Percentiles rank a stretch among this genome's conserved stretches.
phyloP scores from a whole-genome alignment of 1,284 basidiomycete species.

The Puccinia brachypodii region DNA sequence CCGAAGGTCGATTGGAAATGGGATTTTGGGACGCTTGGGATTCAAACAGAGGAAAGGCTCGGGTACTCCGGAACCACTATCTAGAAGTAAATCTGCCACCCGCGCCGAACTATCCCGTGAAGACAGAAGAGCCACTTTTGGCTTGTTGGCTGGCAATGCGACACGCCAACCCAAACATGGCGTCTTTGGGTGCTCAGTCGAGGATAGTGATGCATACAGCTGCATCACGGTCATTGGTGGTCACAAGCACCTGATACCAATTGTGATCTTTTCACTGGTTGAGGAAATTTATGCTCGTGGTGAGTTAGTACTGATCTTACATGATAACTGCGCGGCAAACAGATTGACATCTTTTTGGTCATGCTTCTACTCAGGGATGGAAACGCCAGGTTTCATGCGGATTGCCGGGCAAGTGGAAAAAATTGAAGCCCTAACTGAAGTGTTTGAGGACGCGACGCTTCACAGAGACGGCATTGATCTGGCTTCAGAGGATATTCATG shows the following conservation, averaged over 20 bases:
- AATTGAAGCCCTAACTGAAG: slow-evolving; percentile 54
- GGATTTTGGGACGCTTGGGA: slow-evolving; percentile 2
- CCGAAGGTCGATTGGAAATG: slow-evolving; percentile 12
- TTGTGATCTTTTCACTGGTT: slow-evolving; percentile 56
- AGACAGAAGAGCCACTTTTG: slow-evolving; percentile 11
- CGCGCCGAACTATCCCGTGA: not conserved
- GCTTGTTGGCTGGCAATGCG: not conserved
- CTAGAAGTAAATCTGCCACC: not conserved
- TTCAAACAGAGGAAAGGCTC: not conserved
- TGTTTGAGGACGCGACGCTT: slow-evolving; percentile 56
- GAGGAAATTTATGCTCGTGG: slow-evolving; percentile 59
- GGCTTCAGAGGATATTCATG: slow-evolving; percentile 63
- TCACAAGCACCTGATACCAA: slow-evolving; percentile 57
- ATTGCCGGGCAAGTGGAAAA: slow-evolving; percentile 55
- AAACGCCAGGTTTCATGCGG: slow-evolving; percentile 56
- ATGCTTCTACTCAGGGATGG: slow-evolving; percentile 53
- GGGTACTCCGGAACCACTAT: not conserved
- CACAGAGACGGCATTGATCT: slow-evolving; percentile 59
- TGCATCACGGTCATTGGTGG: slow-evolving; percentile 56
- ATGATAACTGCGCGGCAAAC: not conserved
- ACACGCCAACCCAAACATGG: not conserved
- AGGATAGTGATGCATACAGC: slow-evolving; percentile 18
- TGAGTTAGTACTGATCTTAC: slow-evolving; percentile 31
- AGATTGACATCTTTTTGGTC: not conserved
- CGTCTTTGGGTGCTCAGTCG: slow-evolving; percentile 16